Percentiles rank a stretch among this genome's conserved stretches.
phyloP scores from a whole-genome alignment of 2,329 filamentous ascomycete species.

The Colletotrichum endophyticum region DNA sequence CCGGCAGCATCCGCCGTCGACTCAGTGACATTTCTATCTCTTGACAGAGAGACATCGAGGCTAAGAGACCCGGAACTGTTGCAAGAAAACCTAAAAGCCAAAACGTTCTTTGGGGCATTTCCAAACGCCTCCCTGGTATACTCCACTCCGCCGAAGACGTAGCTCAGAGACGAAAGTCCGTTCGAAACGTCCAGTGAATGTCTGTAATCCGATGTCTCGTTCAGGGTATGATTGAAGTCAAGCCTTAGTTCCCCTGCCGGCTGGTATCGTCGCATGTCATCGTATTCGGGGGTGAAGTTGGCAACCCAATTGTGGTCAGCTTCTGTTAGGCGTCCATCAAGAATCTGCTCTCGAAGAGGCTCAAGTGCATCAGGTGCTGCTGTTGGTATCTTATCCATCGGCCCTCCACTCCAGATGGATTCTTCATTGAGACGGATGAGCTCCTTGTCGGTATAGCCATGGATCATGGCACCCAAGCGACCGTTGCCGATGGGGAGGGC shows the following conservation, averaged over 20 bases:
- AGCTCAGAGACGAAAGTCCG: not conserved
- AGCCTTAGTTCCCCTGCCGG: conserved; percentile 7
- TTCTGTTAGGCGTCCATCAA: not conserved
- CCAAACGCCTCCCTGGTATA: conserved; percentile 24
- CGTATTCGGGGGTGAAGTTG: not conserved
- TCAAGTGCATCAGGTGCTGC: conserved; percentile 22
- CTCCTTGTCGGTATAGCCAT: conserved; percentile 37
- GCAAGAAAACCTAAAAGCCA: conserved; percentile 24
- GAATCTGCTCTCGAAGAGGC: not conserved
- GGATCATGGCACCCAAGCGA: conserved; percentile 39
- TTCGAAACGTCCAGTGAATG: not conserved
- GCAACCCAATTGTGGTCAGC: not conserved
- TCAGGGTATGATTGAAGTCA: conserved; percentile 24
- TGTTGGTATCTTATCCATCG: conserved; percentile 41
- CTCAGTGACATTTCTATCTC: not conserved
- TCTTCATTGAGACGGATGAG: conserved; percentile 48
- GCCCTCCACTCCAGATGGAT: conserved; percentile 46
- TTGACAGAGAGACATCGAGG: not conserved
- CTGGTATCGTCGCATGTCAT: conserved; percentile 1
- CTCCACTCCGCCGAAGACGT: not conserved
- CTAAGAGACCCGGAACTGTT: conserved; percentile 10
- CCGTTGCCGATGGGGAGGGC: conserved; percentile 47
- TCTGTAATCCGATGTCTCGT: not conserved
- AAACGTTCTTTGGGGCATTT: conserved; percentile 24
- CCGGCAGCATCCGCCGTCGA: not conserved